Evolutionary conservation across 2,329 filamentous ascomycete genomes (phyloP), one percentile per base, ranked within the genome.

Genomic region (Pyrenochaeta sp.): DNA sequence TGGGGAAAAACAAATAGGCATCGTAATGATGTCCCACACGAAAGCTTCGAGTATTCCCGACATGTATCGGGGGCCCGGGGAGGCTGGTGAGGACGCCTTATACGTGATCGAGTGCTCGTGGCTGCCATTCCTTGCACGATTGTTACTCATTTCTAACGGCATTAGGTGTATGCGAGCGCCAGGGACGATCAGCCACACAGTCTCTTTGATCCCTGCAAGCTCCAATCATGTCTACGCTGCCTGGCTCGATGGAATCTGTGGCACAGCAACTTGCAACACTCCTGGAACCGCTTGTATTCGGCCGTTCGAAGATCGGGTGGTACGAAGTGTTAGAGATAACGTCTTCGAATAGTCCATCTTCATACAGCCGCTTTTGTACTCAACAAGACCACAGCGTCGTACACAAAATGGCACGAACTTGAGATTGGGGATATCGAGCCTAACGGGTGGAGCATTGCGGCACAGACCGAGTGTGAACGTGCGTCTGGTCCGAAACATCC

Each of bases 391-490:
- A 27, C 42, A 28, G 8, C 24, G 10, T 10, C 13, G 3, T 27
- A 28, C 12, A 27, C 24, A 44, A 30, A 5, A 44, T 12, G 12
- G 13, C 42, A 44, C 12, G 15, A 27, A 39, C 9, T n/a, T 51
- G 28, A 34, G 5, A 42, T 25, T 24, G 40, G 52, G 2, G 12
- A 39, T 15, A 13, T 28, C 10, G 24, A 27, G 12, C 28, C 42
- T 9, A 44, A 45, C 37, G 44, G 22, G 27, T 25, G 52, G 46
- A 28, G n/a, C 47, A 37, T 36, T 12, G 39, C 39, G 37, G 54
- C 46, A 53, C 46, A 28, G 47, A 39, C 47, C 52, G 52, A 45
- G 45, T 45, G 46, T 56, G 56, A 50, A 53, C 36, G 12, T 50
- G 44, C 24, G 8, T 5, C 27, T 15, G 19, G 30, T 50, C 28